These are phyloP conservation scores for Oropetium thomaeum DNA, from an alignment of 176 grass and related monocot genomes.

Conservation along the genomic window DNA sequence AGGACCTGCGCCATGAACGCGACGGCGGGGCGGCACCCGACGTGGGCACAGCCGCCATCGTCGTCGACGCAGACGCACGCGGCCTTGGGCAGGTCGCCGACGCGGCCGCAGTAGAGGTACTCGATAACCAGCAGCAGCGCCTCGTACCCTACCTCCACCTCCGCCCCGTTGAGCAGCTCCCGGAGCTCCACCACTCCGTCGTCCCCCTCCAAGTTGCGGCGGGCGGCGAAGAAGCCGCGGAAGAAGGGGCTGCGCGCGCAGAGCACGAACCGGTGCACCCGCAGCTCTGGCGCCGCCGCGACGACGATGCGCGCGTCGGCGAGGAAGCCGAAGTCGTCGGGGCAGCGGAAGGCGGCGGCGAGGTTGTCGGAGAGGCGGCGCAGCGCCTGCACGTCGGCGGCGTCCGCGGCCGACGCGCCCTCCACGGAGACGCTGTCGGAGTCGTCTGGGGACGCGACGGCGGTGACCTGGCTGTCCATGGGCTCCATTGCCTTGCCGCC, in stretches of 20 bases:
- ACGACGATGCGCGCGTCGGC: conserved; percentile 61
- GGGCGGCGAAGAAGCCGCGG: conserved; percentile 55
- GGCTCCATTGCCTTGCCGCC: conserved; percentile 45
- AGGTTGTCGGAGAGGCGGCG: conserved; percentile 91
- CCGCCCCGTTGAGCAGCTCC: conserved; percentile 47
- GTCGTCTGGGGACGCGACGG: conserved; percentile 55
- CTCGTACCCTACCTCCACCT: conserved; percentile 69
- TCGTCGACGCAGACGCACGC: conserved; percentile 89
- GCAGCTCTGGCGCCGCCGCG: conserved; percentile 34
- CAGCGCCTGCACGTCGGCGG: conserved; percentile 74
- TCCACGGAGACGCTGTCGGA: conserved; percentile 52
- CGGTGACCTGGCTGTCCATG: conserved; percentile 36
- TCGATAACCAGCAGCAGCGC: conserved; percentile 69
- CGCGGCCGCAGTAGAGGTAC: conserved; percentile 87
- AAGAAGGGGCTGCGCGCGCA: conserved; percentile 89
- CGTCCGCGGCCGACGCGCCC: background rate
- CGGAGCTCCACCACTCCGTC: conserved; percentile 31
- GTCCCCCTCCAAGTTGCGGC: background rate
- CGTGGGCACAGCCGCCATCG: conserved; percentile 56
- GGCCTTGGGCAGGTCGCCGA: conserved; percentile 56
- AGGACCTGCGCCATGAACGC: conserved; percentile 84
- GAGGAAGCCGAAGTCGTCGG: conserved; percentile 62
- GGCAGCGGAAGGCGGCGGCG: conserved; percentile 49
- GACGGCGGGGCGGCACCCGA: conserved; percentile 67
- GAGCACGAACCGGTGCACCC: conserved; percentile 86